These are phyloP conservation scores for Physaria fendleri DNA, from an alignment of 345 rosid genomes.

Conservation along the genomic window DNA sequence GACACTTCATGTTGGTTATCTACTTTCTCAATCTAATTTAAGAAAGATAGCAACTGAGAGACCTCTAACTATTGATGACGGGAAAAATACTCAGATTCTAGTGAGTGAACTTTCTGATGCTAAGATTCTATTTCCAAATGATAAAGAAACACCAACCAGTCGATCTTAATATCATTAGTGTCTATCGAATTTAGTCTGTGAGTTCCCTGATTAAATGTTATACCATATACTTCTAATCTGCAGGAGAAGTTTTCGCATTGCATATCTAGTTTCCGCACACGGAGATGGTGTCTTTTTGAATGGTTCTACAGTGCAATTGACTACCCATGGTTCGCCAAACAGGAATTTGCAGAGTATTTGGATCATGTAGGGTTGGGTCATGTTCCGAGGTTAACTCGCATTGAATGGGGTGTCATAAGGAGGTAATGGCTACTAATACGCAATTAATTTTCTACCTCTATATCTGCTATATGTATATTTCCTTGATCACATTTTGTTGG, in stretches of 20 bases:
- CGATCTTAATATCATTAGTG: constrained; percentile 37
- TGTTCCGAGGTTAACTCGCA: constrained; percentile 74
- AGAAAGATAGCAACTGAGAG: constrained; percentile 47
- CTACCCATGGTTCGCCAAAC: constrained; percentile 86
- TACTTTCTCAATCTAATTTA: constrained; percentile 10
- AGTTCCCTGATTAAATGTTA: constrained; percentile 14
- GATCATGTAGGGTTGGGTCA: constrained; percentile 84
- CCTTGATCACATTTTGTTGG: constrained; percentile 9
- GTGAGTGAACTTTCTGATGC: constrained; percentile 34
- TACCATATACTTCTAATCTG: constrained; percentile 10
- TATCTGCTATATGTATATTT: background rate
- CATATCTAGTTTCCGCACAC: constrained; percentile 44
- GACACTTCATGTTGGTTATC: background rate
- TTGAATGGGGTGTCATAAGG: constrained; percentile 90
- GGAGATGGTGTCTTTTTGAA: constrained; percentile 69
- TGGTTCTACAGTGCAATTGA: constrained; percentile 84
- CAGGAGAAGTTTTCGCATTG: constrained; percentile 62
- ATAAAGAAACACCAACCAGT: constrained; percentile 6
- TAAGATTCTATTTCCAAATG: constrained; percentile 27
- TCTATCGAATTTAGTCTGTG: constrained; percentile 23
- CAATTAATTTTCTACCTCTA: constrained; percentile 1
- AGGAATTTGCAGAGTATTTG: constrained; percentile 81
- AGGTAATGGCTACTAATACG: constrained; percentile 37
- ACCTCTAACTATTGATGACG: constrained; percentile 34
- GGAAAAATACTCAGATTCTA: constrained; percentile 27